These are phyloP conservation scores for Diaporthe australafricana DNA, from an alignment of 2,329 filamentous ascomycete species.

Conservation along the genomic window DNA sequence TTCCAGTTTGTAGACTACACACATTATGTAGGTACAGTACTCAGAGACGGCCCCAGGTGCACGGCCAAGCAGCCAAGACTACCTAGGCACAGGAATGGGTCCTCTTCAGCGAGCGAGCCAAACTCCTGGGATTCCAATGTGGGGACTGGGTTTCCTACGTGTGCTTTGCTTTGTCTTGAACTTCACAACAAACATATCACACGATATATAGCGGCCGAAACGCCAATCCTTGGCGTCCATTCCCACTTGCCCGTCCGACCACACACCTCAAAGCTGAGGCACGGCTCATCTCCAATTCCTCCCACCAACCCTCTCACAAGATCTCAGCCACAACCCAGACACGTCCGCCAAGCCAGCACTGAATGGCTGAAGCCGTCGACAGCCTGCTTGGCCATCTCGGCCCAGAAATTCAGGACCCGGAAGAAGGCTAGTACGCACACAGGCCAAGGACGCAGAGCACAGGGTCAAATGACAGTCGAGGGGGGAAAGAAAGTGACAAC, in stretches of 20 bases:
- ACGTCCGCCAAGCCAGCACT: constrained; percentile 15
- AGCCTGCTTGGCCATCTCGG: constrained; percentile 50
- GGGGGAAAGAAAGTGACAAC: not conserved
- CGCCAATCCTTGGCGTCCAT: not conserved
- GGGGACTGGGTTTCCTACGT: not conserved
- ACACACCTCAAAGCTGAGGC: constrained; percentile 9
- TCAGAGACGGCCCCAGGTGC: not conserved
- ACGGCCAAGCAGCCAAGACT: constrained; percentile 2
- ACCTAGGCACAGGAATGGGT: constrained; percentile 2
- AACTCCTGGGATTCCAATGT: constrained; percentile 14
- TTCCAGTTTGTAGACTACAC: too few relatives aligned
- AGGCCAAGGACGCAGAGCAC: not conserved
- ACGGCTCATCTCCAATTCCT: constrained; percentile 10
- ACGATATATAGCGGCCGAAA: not conserved
- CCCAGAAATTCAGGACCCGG: constrained; percentile 59
- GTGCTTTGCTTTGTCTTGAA: not conserved
- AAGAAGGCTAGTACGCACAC: constrained; percentile 54
- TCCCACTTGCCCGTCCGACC: not conserved
- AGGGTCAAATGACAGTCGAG: not conserved
- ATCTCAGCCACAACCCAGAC: constrained; percentile 25
- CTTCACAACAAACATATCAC: not conserved
- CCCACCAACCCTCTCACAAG: constrained; percentile 8
- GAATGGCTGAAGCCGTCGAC: constrained; percentile 32
- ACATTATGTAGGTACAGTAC: not conserved
- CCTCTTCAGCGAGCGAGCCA: constrained; percentile 10